Conservation (phyloP, 2,329 filamentous ascomycete species). For the Stemphylium lycopersici region DNA sequence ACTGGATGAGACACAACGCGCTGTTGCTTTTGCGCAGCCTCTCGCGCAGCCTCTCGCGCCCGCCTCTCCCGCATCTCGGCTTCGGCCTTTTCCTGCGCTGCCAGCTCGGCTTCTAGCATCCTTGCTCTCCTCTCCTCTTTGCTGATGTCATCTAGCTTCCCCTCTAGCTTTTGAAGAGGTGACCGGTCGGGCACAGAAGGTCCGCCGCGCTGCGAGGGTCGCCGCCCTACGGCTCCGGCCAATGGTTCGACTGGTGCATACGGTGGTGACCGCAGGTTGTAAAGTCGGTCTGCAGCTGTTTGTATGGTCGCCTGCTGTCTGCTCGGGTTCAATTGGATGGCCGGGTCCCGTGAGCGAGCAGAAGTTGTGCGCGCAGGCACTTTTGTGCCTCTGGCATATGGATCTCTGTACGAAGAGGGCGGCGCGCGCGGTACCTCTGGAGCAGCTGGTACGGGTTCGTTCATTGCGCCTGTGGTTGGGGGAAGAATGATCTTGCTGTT, state of each 20-base stretch:
- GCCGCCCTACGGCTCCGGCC: conserved; percentile 34
- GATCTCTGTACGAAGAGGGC: conserved; percentile 52
- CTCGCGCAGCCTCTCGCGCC: conserved; percentile 37
- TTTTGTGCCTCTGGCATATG: conserved; percentile 41
- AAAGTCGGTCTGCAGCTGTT: conserved; percentile 39
- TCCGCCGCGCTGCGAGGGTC: conserved; percentile 35
- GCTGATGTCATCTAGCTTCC: conserved; percentile 87
- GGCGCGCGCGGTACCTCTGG: conserved; percentile 65
- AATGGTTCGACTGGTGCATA: conserved; percentile 39
- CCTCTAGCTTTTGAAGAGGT: conserved; percentile 90
- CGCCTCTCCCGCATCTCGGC: conserved; percentile 44
- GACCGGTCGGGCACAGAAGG: conserved; percentile 80
- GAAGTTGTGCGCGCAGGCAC: conserved; percentile 35
- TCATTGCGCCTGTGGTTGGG: conserved; percentile 28
- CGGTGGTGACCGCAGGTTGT: conserved; percentile 40
- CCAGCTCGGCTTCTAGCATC: conserved; percentile 80
- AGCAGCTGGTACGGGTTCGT: conserved; percentile 50
- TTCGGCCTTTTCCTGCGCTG: conserved; percentile 67
- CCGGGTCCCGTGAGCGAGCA: conserved; percentile 38
- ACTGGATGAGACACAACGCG: conserved; percentile 39
- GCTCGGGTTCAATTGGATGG: conserved; percentile 43
- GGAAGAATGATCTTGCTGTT: conserved; percentile 42
- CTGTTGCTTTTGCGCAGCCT: conserved; percentile 40
- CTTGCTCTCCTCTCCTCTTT: conserved; percentile 93
- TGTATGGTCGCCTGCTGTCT: conserved; percentile 45